Percentiles rank a stretch among this genome's conserved stretches.
These are phyloP conservation scores for Zoysia pacifica DNA, from an alignment of 176 grass and related monocot genomes.

Conservation along the genomic window DNA sequence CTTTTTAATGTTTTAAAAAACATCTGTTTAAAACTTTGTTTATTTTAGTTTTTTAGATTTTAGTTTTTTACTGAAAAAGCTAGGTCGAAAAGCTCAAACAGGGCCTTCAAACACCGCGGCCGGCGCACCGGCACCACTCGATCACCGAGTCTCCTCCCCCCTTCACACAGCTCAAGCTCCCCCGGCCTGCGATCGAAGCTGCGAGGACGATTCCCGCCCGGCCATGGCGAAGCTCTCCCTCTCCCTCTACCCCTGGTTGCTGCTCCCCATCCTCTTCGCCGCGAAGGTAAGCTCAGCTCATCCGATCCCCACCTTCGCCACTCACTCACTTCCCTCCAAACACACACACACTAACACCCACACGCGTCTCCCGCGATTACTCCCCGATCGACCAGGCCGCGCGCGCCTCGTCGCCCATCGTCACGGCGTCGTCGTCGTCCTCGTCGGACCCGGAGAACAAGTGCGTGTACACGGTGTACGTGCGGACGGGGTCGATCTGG, in stretches of 20 bases:
- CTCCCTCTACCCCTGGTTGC: neutral
- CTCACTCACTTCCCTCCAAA: neutral
- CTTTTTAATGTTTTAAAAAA: too few relatives aligned
- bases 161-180: neutral
- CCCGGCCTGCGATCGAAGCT: neutral
- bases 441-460: conserved; percentile 36
- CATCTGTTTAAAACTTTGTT: too few relatives aligned
- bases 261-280: conserved; percentile 15
- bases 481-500: conserved; percentile 75
- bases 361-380: neutral
- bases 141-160: neutral
- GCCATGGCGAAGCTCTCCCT: conserved; percentile 26
- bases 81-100: too few relatives aligned
- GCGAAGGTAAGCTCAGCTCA: conserved; percentile 24
- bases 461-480: conserved; percentile 95
- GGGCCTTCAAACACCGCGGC: too few relatives aligned
- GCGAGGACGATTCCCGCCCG: neutral
- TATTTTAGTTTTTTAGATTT: too few relatives aligned
- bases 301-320: too few relatives aligned
- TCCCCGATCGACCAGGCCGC: neutral
- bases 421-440: neutral
- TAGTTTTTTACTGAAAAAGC: too few relatives aligned
- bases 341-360: neutral
- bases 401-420: neutral
- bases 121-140: neutral